A percentile compares a stretch with the other conserved stretches of the same genome.
phyloP scores from a whole-genome alignment of 1,284 basidiomycete species.

The Somion occarium region DNA sequence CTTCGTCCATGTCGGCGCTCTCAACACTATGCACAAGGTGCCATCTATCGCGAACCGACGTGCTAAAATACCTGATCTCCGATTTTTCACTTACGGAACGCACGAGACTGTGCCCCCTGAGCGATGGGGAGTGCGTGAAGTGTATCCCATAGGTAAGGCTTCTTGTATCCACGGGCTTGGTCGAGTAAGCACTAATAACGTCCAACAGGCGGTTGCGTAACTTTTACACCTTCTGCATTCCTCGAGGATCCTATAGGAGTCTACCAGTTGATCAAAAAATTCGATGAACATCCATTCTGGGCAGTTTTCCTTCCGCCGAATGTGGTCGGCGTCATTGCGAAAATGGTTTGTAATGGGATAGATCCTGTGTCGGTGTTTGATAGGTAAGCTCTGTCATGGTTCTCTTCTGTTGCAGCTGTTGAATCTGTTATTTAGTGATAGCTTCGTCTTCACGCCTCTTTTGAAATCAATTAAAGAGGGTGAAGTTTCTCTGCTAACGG shows the following conservation, averaged over 20 bases:
- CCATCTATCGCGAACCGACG: constrained; percentile 43
- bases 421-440: constrained; percentile 22
- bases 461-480: constrained; percentile 48
- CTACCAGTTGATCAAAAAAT: constrained; percentile 39
- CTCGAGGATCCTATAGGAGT: constrained; percentile 42
- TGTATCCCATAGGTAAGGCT: constrained; percentile 58
- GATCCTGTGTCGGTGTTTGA: constrained; percentile 21
- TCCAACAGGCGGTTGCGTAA: constrained; percentile 63
- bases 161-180: no score
- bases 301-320: constrained; percentile 55
- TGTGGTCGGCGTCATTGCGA: constrained; percentile 45
- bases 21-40: constrained; percentile 43
- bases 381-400: constrained; percentile 14
- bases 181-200: no score
- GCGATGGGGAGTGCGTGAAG: constrained; percentile 55
- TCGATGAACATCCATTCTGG: constrained; percentile 62
- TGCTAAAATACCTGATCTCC: constrained; percentile 36
- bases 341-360: constrained; percentile 18
- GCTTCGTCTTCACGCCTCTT: constrained; percentile 36
- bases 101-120: constrained; percentile 42
- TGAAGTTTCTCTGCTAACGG: constrained; percentile 41
- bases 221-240: constrained; percentile 59
- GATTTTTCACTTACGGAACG: constrained; percentile 64
- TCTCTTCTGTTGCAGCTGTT: background rate
- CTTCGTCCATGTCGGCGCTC: constrained; percentile 61